A percentile compares a stretch with the other conserved stretches of the same genome.
Evolutionary conservation across 2,329 filamentous ascomycete genomes (phyloP).

Genomic region (Cordyceps sp.): DNA sequence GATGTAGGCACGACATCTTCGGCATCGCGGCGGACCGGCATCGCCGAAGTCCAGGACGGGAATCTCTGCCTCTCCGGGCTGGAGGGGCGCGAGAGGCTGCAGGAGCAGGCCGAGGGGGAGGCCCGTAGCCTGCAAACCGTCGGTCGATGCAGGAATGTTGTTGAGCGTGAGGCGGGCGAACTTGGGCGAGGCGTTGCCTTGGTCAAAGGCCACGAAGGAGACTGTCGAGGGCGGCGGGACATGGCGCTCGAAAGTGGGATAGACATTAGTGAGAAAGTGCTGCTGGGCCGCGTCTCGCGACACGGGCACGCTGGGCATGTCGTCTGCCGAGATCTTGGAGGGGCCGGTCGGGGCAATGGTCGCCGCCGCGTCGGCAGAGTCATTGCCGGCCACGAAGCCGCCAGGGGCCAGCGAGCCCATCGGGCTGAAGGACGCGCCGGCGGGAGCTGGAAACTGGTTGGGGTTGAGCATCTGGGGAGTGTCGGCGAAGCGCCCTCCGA

Average conservation of each 20-base stretch:
- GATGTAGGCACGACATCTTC: conserved; percentile 88
- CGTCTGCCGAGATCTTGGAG: conserved; percentile 65
- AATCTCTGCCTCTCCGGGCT: conserved; percentile 71
- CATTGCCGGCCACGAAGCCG: conserved; percentile 9
- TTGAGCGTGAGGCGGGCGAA: conserved; percentile 84
- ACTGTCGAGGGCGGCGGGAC: conserved; percentile 76
- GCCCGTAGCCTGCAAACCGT: conserved; percentile 64
- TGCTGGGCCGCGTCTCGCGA: conserved; percentile 70
- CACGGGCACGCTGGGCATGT: conserved; percentile 78
- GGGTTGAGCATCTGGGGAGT: conserved; percentile 20
- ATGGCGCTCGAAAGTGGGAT: conserved; percentile 90
- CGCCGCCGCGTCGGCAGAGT: conserved; percentile 12
- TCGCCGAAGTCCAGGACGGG: conserved; percentile 95
- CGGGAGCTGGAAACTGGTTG: conserved; percentile 46
- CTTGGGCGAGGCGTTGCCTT: conserved; percentile 93
- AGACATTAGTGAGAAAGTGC: conserved; percentile 74
- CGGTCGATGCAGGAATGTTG: conserved; percentile 71
- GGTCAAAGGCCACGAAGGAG: conserved; percentile 86
- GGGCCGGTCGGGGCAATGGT: conserved; percentile 16
- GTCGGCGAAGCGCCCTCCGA: conserved; percentile 28
- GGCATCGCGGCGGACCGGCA: conserved; percentile 73
- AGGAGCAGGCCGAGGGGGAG: conserved; percentile 76
- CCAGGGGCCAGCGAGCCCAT: conserved; percentile 9
- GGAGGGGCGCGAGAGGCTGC: conserved; percentile 71
- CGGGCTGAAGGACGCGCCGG: conserved; percentile 24